phyloP scores from a whole-genome alignment of 768 basidiomycete species.

The Hygrophoropsis aurantiaca region DNA sequence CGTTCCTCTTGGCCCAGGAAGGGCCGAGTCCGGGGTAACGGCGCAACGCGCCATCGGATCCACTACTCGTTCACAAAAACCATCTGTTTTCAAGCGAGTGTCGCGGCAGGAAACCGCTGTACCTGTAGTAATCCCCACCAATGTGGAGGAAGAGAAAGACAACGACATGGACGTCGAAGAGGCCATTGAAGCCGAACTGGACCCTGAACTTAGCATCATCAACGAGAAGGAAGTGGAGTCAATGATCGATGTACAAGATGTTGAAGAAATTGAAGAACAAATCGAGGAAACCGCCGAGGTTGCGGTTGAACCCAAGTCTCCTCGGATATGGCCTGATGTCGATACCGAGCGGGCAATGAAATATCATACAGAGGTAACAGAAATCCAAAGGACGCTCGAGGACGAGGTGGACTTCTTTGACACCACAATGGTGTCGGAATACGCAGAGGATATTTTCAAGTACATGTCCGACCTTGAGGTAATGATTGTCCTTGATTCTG shows the following conservation, averaged over 20 bases:
- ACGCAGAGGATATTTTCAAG: conserved; percentile 95
- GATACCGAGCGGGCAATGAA: conserved; percentile 57
- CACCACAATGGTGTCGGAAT: conserved; percentile 96
- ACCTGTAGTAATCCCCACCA: conserved; percentile 40
- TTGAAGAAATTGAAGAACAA: conserved; percentile 44
- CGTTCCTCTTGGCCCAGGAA: conserved; percentile 63
- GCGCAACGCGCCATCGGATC: conserved; percentile 35
- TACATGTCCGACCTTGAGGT: conserved; percentile 97
- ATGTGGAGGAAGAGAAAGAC: conserved; percentile 45
- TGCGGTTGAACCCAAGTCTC: conserved; percentile 34
- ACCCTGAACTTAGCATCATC: conserved; percentile 42
- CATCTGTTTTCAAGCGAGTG: conserved; percentile 41
- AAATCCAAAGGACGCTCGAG: conserved; percentile 61
- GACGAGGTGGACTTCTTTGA: conserved; percentile 72
- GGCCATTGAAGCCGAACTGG: conserved; percentile 29
- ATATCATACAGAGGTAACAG: conserved; percentile 62
- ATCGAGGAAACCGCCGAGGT: conserved; percentile 33
- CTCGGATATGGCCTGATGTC: conserved; percentile 74
- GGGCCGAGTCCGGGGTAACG: conserved; percentile 44
- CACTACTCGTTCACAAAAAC: conserved; percentile 22
- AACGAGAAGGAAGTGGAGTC: conserved; percentile 59
- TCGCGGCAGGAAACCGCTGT: conserved; percentile 41
- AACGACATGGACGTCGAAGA: conserved; percentile 67
- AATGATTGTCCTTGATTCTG: conserved; percentile 18
- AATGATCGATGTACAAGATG: conserved; percentile 54